Conservation (phyloP, 2,329 filamentous ascomycete genomes). For the Myotisia sp. region DNA sequence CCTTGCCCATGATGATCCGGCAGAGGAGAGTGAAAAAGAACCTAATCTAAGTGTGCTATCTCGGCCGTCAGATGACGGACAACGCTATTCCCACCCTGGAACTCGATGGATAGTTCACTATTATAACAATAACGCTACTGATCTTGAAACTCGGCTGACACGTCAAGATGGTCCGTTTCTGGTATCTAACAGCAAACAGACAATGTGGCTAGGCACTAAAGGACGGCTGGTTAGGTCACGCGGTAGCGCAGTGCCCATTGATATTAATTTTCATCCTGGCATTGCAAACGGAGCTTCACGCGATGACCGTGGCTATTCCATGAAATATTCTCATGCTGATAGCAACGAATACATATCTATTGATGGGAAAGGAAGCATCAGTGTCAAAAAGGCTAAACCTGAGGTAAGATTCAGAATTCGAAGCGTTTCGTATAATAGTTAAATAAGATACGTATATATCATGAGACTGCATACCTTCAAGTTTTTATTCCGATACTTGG, state of each 20-base stretch:
- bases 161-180: constrained; percentile 11
- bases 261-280: constrained; percentile 8
- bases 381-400: constrained; percentile 3
- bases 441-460: not conserved
- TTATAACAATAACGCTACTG: constrained; percentile 11
- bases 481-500: no score
- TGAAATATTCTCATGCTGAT: constrained; percentile 7
- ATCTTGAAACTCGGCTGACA: constrained; percentile 8
- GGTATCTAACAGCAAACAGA: constrained; percentile 7
- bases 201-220: constrained; percentile 8
- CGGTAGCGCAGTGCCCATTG: constrained; percentile 8
- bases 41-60: not conserved
- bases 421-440: constrained; percentile 14
- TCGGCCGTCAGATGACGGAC: not conserved
- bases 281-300: not conserved
- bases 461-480: no score
- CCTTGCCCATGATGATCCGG: constrained; percentile 2
- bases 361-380: constrained; percentile 5
- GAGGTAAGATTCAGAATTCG: constrained; percentile 9
- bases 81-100: constrained; percentile 1
- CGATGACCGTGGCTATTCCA: constrained; percentile 7
- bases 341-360: constrained; percentile 4
- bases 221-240: constrained; percentile 5
- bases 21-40: not conserved
- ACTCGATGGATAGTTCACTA: constrained; percentile 11